These are phyloP conservation scores for Martiniozyma asiatica DNA, from an alignment of 1,139 yeast genomes.

Conservation along the genomic window DNA sequence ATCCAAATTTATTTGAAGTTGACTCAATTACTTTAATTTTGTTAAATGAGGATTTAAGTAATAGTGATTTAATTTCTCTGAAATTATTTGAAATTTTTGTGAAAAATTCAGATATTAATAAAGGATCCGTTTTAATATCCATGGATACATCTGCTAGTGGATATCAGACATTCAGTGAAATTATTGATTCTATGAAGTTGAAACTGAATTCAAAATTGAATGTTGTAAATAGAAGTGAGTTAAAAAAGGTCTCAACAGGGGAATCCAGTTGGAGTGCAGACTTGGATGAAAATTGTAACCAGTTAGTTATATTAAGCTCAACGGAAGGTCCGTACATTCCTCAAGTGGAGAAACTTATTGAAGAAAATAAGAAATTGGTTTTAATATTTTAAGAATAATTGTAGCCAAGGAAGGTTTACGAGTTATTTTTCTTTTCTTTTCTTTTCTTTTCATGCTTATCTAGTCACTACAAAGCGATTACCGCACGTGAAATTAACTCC, in stretches of 20 bases:
- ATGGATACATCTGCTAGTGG: conserved; percentile 6
- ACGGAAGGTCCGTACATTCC: too few relatives aligned
- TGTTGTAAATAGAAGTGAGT: conserved; percentile 3
- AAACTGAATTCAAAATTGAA: conserved; percentile 3
- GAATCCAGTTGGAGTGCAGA: conserved; percentile 4
- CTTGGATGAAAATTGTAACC: too few relatives aligned
- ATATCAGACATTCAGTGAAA: conserved; percentile 4
- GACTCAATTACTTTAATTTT: conserved; percentile 15
- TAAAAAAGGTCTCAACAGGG: neutral
- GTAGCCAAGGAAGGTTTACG: too few relatives aligned
- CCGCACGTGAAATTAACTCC: too few relatives aligned
- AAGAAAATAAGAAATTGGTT: too few relatives aligned
- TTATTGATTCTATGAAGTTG: conserved; percentile 5
- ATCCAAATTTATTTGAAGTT: conserved; percentile 18
- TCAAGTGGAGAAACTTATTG: too few relatives aligned
- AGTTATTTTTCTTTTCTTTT: too few relatives aligned
- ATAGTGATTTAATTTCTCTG: conserved; percentile 15
- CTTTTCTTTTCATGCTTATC: too few relatives aligned
- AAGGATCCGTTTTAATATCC: conserved; percentile 12
- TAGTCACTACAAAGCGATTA: too few relatives aligned
- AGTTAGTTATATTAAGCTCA: too few relatives aligned
- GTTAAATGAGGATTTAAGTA: conserved; percentile 8
- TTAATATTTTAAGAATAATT: too few relatives aligned
- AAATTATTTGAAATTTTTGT: conserved; percentile 16
- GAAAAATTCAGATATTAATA: conserved; percentile 11